Base-by-base conservation (phyloP, 148 eudicot species). In the Agrostemma githago region DNA sequence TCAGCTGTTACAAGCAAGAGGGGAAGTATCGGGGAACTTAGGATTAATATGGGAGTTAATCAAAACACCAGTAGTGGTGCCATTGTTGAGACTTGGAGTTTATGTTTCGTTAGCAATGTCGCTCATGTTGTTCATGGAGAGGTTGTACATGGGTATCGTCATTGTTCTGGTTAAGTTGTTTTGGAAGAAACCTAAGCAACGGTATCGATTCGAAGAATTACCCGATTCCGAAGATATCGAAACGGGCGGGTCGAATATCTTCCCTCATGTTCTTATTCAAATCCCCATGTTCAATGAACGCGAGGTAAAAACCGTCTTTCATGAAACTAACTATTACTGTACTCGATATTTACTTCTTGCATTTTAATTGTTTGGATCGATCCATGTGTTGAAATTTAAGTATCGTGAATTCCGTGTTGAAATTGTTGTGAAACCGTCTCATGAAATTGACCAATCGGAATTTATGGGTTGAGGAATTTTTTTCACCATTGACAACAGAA, bases 121-220 rank as follows among this genome's bases (percentile, higher is more conserved):
- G 2, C 64, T 92, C 6, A 89, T 90, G 97, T 72, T 95, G 42
- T 95, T 95, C 70, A 53, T 82, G 51, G 99, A 95, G 79, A 84
- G 99, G 79, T 82, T 95, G 12, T 92, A 95, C 75, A 89, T 95
- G 96, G 97, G 96, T 17, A 34, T 92, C 20, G 96, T 95, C 0
- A 90, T 92, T 43, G 69, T 88, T 3, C 77, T 92, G 38, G 93
- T 92, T 0, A 92, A 88, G 78, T 43, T 95, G 19, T 92, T 95
- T 68, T 81, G 88, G 88, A 90, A 88, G 37, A 92, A 88, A 68
- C 99, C 97, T 16, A 86, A 90, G 0, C 81, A 90, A 73, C 74
- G 94, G 2, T 96, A 91, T 72, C 88, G 86, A 6, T 94, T 83
- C 81, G 88, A 89, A 63, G 78, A 89, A 1, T 51, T 91, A 69